A percentile compares a stretch with the other conserved stretches of the same genome.
These are phyloP conservation scores for Coemansia sp. DNA, from an alignment of 192 early-diverging fungal species.

Conservation along the genomic window DNA sequence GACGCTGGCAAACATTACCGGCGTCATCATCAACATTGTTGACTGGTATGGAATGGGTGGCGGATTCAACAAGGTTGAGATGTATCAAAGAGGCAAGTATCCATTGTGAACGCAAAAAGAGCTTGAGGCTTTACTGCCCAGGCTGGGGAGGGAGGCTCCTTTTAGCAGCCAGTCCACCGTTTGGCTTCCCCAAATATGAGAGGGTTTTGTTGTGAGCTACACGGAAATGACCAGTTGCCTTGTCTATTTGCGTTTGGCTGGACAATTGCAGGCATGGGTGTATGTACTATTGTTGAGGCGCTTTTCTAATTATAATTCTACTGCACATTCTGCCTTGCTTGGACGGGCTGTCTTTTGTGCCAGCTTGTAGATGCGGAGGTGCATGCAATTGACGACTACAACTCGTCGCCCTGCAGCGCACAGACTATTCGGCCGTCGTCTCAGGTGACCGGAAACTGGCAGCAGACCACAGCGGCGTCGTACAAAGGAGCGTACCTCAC, in stretches of 20 bases:
- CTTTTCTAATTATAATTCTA: constrained; percentile 11
- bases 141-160: neutral
- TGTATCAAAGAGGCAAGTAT: constrained; percentile 48
- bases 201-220: neutral
- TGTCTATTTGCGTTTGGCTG: neutral
- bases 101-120: neutral
- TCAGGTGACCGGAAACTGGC: constrained; percentile 33
- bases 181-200: neutral
- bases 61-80: constrained; percentile 51
- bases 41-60: constrained; percentile 59
- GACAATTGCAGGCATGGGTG: neutral
- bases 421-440: constrained; percentile 26
- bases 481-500: constrained; percentile 38
- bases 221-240: too few species aligned
- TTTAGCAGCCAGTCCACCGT: neutral
- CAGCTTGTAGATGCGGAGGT: constrained; percentile 35
- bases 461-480: constrained; percentile 28
- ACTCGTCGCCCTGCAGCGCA: constrained; percentile 36
- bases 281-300: constrained; percentile 6
- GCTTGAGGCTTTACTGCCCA: constrained; percentile 1
- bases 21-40: constrained; percentile 59
- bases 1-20: constrained; percentile 50
- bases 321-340: neutral
- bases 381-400: constrained; percentile 40
- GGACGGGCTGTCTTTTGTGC: neutral